Conservation (phyloP, 306 rosid genomes). For the Dalbergia cultrata region DNA sequence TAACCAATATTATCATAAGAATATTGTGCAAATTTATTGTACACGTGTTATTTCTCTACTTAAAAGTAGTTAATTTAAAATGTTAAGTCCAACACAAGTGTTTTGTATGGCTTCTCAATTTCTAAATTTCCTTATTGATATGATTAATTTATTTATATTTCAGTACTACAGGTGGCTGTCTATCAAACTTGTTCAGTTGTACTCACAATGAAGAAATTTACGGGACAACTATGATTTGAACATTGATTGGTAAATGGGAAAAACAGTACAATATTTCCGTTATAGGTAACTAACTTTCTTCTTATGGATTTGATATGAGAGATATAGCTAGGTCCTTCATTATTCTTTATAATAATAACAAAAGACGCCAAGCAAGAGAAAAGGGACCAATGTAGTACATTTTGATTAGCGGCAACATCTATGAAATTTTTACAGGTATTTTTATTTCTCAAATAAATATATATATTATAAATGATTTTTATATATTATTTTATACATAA, state of each 20-base stretch:
- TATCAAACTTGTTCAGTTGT: neutral
- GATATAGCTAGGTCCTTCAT: neutral
- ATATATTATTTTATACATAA: no score
- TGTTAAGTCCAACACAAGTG: no score
- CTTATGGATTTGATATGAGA: no score
- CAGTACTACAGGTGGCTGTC: neutral
- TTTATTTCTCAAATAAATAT: no score
- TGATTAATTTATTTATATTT: neutral
- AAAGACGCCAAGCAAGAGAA: neutral
- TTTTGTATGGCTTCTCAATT: neutral
- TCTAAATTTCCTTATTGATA: neutral
- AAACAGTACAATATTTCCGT: neutral
- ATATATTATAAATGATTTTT: no score
- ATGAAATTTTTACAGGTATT: no score
- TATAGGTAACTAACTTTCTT: neutral
- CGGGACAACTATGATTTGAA: neutral
- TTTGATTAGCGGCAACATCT: neutral
- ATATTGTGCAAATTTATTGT: no score
- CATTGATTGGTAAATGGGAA: neutral
- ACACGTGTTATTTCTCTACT: no score
- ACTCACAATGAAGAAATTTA: neutral
- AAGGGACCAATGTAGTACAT: neutral
- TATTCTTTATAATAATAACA: neutral
- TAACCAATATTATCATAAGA: no score
- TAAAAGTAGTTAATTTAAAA: no score